Percentiles rank a stretch among this genome's conserved stretches.
Evolutionary conservation across 345 rosid species (phyloP).

Genomic region (Luvunga scandens): DNA sequence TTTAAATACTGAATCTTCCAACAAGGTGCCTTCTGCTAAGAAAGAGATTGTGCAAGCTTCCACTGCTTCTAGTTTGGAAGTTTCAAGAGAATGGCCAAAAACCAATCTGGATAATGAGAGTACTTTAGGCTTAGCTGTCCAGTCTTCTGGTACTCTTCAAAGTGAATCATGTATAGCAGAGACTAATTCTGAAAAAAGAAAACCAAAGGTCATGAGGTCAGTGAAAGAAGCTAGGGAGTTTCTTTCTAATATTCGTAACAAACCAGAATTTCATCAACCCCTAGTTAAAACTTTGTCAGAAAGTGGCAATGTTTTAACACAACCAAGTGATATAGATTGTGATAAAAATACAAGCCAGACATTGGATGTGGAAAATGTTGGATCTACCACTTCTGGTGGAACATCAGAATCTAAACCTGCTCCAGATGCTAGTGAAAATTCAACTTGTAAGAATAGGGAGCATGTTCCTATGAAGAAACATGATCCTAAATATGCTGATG

Average conservation of each 20-base stretch:
- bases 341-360: slow-evolving; percentile 23
- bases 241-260: slow-evolving; percentile 46
- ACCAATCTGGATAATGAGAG: slow-evolving; percentile 6
- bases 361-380: slow-evolving; percentile 17
- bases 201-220: slow-evolving; percentile 65
- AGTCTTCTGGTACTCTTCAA: slow-evolving; percentile 34
- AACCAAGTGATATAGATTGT: slow-evolving; percentile 17
- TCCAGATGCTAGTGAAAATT: slow-evolving; percentile 22
- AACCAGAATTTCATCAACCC: slow-evolving; percentile 22
- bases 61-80: slow-evolving; percentile 19
- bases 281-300: slow-evolving; percentile 22
- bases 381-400: slow-evolving; percentile 14
- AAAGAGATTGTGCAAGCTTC: slow-evolving; percentile 27
- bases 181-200: slow-evolving; percentile 29
- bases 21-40: slow-evolving; percentile 23
- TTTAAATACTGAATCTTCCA: slow-evolving; percentile 20
- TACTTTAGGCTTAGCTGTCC: slow-evolving; percentile 12
- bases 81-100: slow-evolving; percentile 25
- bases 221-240: slow-evolving; percentile 83
- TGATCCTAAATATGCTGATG: slow-evolving; percentile 25
- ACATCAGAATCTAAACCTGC: slow-evolving; percentile 28
- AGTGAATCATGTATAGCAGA: slow-evolving; percentile 18
- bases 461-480: slow-evolving; percentile 22
- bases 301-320: slow-evolving; percentile 17
- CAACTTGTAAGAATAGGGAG: slow-evolving; percentile 20